Evolutionary conservation across 805 yeast genomes (phyloP).

Genomic region (Teunomyces cretensis): DNA sequence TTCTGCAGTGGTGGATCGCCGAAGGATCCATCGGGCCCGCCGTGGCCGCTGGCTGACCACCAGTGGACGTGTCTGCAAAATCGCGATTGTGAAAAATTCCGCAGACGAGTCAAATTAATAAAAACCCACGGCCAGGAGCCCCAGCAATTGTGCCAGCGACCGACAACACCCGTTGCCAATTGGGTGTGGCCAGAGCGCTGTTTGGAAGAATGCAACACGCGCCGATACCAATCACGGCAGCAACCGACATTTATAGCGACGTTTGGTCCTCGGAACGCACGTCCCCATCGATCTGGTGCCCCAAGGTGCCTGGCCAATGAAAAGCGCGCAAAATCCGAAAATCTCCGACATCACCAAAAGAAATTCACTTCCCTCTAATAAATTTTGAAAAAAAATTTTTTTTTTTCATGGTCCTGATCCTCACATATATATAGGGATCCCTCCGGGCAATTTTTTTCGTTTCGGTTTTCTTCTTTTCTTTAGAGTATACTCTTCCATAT

Average conservation of each 20-base stretch:
- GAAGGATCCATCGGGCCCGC: neutral
- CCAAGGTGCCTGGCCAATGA: neutral
- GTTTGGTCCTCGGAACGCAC: slow-evolving; percentile 1
- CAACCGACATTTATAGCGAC: too few species aligned
- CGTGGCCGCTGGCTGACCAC: neutral
- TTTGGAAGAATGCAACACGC: too few species aligned
- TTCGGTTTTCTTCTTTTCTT: slow-evolving; percentile 2
- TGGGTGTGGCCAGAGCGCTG: neutral
- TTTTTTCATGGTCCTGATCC: slow-evolving; percentile 3
- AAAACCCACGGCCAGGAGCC: too few species aligned
- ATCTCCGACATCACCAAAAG: slow-evolving; percentile 4
- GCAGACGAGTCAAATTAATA: neutral
- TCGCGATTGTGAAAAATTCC: slow-evolving; percentile 2
- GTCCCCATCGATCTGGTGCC: slow-evolving; percentile 2
- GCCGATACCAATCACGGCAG: too few species aligned
- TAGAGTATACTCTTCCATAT: slow-evolving; percentile 7
- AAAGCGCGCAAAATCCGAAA: slow-evolving; percentile 4
- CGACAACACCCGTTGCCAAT: neutral
- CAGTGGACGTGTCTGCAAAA: neutral
- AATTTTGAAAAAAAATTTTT: neutral
- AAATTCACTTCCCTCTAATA: slow-evolving; percentile 1
- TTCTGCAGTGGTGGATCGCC: neutral
- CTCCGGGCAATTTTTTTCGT: slow-evolving; percentile 4
- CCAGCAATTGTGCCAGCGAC: neutral
- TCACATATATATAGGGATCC: slow-evolving; percentile 7